These are phyloP conservation scores for Lanmaoa pseudosensibilis DNA, from an alignment of 768 basidiomycete species.

Conservation along the genomic window DNA sequence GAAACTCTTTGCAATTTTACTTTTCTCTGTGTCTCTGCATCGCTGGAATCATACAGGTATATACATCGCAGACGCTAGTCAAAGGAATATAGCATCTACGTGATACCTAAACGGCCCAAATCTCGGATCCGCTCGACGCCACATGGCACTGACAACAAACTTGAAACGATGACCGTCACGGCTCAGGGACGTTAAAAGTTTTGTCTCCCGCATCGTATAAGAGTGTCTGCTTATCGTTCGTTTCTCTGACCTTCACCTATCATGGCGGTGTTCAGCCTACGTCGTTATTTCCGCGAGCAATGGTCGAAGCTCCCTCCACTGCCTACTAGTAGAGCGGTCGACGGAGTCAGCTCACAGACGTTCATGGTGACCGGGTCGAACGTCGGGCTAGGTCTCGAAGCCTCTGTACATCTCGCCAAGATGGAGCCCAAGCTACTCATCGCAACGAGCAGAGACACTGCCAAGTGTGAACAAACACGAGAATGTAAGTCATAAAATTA, in stretches of 20 bases:
- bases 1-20: too few relatives aligned
- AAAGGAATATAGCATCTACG: neutral
- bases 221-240: neutral
- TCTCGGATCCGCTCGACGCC: neutral
- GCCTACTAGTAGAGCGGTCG: too few relatives aligned
- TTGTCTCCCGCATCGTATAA: neutral
- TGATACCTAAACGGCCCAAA: neutral
- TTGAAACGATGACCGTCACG: too few relatives aligned
- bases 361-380: slow-evolving; percentile 51
- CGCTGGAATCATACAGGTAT: neutral
- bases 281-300: slow-evolving; percentile 21
- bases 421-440: slow-evolving; percentile 34
- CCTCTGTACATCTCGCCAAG: slow-evolving; percentile 31
- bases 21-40: neutral
- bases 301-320: slow-evolving; percentile 17
- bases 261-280: neutral
- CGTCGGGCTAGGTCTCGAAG: slow-evolving; percentile 34
- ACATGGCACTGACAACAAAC: neutral
- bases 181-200: too few relatives aligned
- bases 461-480: slow-evolving; percentile 21
- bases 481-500: too few relatives aligned
- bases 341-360: slow-evolving; percentile 44
- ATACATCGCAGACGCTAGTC: neutral
- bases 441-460: slow-evolving; percentile 33
- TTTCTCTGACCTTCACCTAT: neutral